These are phyloP conservation scores for Lachnellula willkommii DNA, from an alignment of 2,329 filamentous ascomycete species.

Conservation along the genomic window DNA sequence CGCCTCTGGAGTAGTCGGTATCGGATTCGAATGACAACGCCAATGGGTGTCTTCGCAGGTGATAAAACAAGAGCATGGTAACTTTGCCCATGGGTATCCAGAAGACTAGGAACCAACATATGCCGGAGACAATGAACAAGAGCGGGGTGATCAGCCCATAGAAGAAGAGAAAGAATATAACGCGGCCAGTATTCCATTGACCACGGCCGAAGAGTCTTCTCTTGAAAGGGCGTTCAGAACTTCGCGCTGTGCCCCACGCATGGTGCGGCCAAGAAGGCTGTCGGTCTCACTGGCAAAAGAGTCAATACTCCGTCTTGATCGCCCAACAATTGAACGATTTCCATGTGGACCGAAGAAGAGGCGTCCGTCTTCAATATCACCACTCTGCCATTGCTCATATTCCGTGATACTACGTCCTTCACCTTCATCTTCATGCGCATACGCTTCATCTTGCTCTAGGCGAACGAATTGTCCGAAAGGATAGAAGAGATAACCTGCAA, in stretches of 20 bases:
- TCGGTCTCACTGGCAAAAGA: conserved; percentile 80
- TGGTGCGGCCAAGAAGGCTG: conserved; percentile 70
- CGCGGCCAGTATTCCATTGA: conserved; percentile 88
- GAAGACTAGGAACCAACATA: conserved; percentile 97
- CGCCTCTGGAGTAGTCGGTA: conserved; percentile 64
- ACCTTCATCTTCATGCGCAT: conserved; percentile 88
- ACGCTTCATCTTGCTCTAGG: conserved; percentile 88
- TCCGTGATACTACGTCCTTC: conserved; percentile 96
- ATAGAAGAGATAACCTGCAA: conserved; percentile 85
- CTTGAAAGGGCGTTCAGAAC: conserved; percentile 53
- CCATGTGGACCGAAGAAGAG: conserved; percentile 84
- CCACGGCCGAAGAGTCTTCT: conserved; percentile 88
- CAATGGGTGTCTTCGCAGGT: conserved; percentile 85
- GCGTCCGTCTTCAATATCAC: conserved; percentile 89
- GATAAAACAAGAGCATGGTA: conserved; percentile 81
- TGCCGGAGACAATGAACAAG: conserved; percentile 74
- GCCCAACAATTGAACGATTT: conserved; percentile 75
- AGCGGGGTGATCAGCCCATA: conserved; percentile 86
- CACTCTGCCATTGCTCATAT: conserved; percentile 98
- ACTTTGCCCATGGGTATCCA: conserved; percentile 98
- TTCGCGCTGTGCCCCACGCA: conserved; percentile 43
- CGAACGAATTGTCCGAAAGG: conserved; percentile 96
- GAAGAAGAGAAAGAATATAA: conserved; percentile 95
- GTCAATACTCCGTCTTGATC: conserved; percentile 82
- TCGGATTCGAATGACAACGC: conserved; percentile 92